Percentiles rank a stretch among this genome's conserved stretches.
These are phyloP conservation scores for Jamesozyma piceae DNA, from an alignment of 805 yeast genomes.

Conservation along the genomic window DNA sequence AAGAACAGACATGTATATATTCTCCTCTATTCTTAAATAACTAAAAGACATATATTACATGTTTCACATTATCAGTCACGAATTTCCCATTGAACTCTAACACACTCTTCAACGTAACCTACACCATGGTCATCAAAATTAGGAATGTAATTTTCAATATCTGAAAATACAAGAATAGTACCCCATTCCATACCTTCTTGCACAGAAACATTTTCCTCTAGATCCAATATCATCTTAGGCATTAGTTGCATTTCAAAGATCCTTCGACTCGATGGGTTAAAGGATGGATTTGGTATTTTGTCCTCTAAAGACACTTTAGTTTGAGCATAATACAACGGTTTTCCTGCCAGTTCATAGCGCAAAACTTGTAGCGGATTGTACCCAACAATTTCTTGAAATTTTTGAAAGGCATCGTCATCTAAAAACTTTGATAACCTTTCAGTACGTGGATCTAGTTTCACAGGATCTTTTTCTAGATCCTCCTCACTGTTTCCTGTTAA, in stretches of 20 bases:
- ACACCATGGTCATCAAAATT: slow-evolving; percentile 51
- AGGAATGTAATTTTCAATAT: slow-evolving; percentile 54
- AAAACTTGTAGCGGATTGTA: slow-evolving; percentile 82
- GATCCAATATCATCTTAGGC: slow-evolving; percentile 84
- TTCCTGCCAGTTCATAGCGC: slow-evolving; percentile 73
- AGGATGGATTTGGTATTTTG: slow-evolving; percentile 50
- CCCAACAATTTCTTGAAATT: slow-evolving; percentile 63
- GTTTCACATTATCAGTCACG: not conserved
- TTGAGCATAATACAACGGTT: slow-evolving; percentile 61
- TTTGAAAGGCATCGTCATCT: slow-evolving; percentile 71
- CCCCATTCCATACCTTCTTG: slow-evolving; percentile 96
- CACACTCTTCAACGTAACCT: slow-evolving; percentile 75
- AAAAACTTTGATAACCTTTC: slow-evolving; percentile 45
- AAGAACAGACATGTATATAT: too few species aligned
- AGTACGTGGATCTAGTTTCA: slow-evolving; percentile 33
- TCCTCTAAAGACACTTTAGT: slow-evolving; percentile 31
- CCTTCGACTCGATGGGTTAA: slow-evolving; percentile 49
- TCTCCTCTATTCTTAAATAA: too few species aligned
- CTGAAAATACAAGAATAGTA: slow-evolving; percentile 75
- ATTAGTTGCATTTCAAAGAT: slow-evolving; percentile 81
- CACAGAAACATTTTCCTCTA: slow-evolving; percentile 48
- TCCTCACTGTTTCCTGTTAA: slow-evolving; percentile 32
- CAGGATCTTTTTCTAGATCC: slow-evolving; percentile 22
- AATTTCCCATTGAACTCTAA: slow-evolving; percentile 82
- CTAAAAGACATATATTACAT: not conserved